Percentiles rank a stretch among this genome's conserved stretches.
These are phyloP conservation scores for Aspergillus sclerotiicarbonarius DNA, from an alignment of 495 filamentous ascomycete genomes.

Conservation along the genomic window DNA sequence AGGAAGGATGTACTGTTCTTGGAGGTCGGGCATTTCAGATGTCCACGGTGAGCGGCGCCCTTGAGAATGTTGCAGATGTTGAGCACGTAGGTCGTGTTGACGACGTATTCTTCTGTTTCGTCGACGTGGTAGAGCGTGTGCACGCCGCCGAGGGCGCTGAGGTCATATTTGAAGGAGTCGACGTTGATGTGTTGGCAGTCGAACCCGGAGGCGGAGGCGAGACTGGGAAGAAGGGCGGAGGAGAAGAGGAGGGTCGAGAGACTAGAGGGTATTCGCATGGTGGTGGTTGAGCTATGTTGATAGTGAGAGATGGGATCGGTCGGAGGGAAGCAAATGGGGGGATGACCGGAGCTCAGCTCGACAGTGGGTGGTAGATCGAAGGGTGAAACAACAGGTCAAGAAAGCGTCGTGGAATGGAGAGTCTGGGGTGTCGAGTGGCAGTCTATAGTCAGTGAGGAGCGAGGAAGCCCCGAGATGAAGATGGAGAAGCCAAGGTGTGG, in stretches of 20 bases:
- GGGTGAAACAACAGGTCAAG: neutral
- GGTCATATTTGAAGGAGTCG: constrained; percentile 60
- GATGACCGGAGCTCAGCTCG: constrained; percentile 6
- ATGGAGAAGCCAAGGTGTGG: neutral
- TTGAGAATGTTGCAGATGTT: constrained; percentile 73
- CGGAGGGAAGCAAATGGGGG: neutral
- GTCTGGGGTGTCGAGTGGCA: neutral
- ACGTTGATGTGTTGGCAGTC: constrained; percentile 62
- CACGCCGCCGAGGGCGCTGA: constrained; percentile 67
- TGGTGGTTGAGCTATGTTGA: constrained; percentile 11
- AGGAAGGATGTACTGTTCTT: constrained; percentile 34
- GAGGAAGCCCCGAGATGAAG: neutral
- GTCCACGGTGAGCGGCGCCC: constrained; percentile 57
- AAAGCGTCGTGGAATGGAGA: no score
- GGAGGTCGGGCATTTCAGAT: constrained; percentile 59
- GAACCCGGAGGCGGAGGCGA: constrained; percentile 47
- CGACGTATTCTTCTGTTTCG: constrained; percentile 42
- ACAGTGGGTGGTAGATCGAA: neutral
- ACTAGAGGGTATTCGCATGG: constrained; percentile 41
- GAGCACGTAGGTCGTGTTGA: constrained; percentile 84
- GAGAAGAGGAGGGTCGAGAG: constrained; percentile 43
- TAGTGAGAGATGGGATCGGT: constrained; percentile 4
- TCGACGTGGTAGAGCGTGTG: constrained; percentile 64
- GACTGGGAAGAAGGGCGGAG: constrained; percentile 40
- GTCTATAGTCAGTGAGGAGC: neutral